Evolutionary conservation across 2,329 filamentous ascomycete genomes (phyloP), one percentile per base, ranked within the genome.

Genomic region (Colletotrichum chlorophyti): DNA sequence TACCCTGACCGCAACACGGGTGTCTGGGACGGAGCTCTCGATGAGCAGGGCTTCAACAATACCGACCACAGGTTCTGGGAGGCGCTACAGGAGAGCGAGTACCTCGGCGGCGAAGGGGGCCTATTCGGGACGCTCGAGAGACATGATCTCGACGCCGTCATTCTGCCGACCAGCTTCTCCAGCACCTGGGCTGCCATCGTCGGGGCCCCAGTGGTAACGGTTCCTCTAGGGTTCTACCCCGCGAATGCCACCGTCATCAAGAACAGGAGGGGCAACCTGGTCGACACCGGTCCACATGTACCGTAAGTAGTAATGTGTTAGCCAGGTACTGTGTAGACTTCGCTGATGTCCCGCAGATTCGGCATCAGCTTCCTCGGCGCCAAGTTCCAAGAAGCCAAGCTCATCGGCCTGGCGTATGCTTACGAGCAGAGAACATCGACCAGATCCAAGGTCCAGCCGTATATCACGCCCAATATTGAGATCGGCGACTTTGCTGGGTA

Each of bases 341-440:
- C 2, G 12, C 49, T 60, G 32, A 41, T 26, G 10, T 12, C 8
- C 2, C 1, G 11, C 10, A 60, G 60, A 81, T 88, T 89, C 65
- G 87, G 87, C 0, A 69, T 91, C 19, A 77, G 76, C 11, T 90
- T 91, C 65, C 72, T 89, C 46, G 88, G 86, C 0, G 68, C 68
- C 2, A 77, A 76, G 41, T 90, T 83, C 74, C 81, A 76, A 31
- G 87, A 91, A 69, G 82, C 81, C 58, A 77, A 71, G 14, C 66
- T 91, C 60, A 83, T 90, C 55, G 83, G 83, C 2, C 79, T 85
- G 67, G 88, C 86, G 7, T 91, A 88, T 75, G 87, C 86, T 2
- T 90, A 84, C 70, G 88, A 91, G 74, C 86, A 89, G 73, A 74
- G 77, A 64, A 88, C 72, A 1, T 47, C 63, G 27, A 65, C 66